Evolutionary conservation across 2,329 filamentous ascomycete genomes (phyloP), one percentile per base, ranked within the genome.

Genomic region (Colletotrichum lentis): DNA sequence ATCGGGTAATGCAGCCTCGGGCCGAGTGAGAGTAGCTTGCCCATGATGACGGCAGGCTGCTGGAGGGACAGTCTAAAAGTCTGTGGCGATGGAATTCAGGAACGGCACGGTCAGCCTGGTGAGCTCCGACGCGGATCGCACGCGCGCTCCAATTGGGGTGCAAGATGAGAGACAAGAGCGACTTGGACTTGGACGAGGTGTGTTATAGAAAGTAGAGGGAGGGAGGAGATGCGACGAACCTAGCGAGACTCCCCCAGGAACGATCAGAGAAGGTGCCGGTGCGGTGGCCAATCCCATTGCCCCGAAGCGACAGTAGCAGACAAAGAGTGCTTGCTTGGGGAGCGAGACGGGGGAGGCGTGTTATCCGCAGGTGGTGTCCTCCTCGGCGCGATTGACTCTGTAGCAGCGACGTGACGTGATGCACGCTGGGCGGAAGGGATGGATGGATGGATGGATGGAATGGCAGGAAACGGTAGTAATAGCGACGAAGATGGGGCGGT

Each of bases 1-100:
- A 98, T 94, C 74, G 96, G 96, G 80, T 98, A 99, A 80, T 91
- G 91, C 73, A 97, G 88, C 80, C 87, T 84, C 73, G 84, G 80
- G 75, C 87, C 87, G 65, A 89, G 76, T 63, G 79, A 82, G 65
- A 90, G 77, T 69, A 76, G 77, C 73, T 84, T 84, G 62, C 79
- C 79, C 81, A 84, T 81, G 69, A 66, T 78, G 72, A 24, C 31
- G 62, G 52, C 44, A 41, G 31, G 55, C 58, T 44, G 8, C 27
- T 39, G 65, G 57, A 35, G 60, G 60, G 67, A 46, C 20, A 46
- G 39, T 44, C 35, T 59, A 56, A 52, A 64, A 55, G 53, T 58
- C 67, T 69, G 47, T 39, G 11, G 46, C 53, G 22, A 44, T 31
- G 27, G 27, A 8, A 31, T 31, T 7, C 10, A 16, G 24, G 37